Base-by-base conservation (phyloP, 1,284 basidiomycete species). In the Puccinia horiana region DNA sequence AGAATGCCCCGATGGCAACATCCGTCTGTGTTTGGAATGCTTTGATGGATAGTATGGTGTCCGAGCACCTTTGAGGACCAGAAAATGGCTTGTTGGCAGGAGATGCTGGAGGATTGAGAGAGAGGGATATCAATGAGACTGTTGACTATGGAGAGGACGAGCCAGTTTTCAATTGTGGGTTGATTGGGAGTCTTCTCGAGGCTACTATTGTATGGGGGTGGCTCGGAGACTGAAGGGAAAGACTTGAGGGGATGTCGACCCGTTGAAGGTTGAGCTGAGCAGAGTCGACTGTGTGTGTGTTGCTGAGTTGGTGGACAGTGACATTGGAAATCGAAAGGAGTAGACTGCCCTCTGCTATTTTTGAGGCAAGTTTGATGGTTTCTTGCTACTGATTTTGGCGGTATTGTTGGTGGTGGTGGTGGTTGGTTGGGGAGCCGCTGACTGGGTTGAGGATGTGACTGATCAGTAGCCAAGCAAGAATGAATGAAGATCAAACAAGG, bases 251-350 rank as follows among this genome's bases (percentile, higher is more conserved):
- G 61, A 82, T 67, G 37, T 82, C 80, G 54, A 82, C n/a, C 3
- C 75, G 58, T 20, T 69, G 70, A 1, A 82, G 44, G n/a, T 37
- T 56, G 40, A 82, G 61, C 2, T 23, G 12, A 9, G 78, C 58
- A 1, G 77, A 54, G 35, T 80, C 47, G 42, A 70, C 49, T 18
- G 26, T 8, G 3, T 44, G 23, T 9, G 12, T 29, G n/a, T 12
- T 16, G 69, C n/a, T 40, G 35, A 65, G 61, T 18, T 65, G 61
- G 61, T 65, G 61, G 8, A 65, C 61, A 23, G 61, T 80, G 95
- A 94, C 84, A 99, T 88, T 0, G 97, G 97, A 86, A 98, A 98
- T 72, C 93, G 91, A 67, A n/a, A n/a, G n/a, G 94, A 91, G 87
- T 92, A 93, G 84, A 93, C 88, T 87, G 92, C 94, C 84, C 20